These are phyloP conservation scores for Phlyctochytrium planicorne DNA, from an alignment of 192 early-diverging fungal species.

Conservation along the genomic window DNA sequence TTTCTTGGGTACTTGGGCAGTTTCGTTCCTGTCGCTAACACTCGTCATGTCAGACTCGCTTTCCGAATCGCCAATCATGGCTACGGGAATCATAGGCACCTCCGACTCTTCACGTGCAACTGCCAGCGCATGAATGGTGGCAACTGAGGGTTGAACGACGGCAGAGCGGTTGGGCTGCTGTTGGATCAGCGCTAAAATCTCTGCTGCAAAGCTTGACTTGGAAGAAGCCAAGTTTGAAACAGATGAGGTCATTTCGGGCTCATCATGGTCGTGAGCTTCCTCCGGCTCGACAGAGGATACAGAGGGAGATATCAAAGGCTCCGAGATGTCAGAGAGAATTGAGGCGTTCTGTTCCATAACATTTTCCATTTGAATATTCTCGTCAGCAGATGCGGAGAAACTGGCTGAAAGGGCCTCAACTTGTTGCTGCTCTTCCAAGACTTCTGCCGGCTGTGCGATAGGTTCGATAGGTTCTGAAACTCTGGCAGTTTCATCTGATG, in stretches of 20 bases:
- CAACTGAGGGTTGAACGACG: background rate
- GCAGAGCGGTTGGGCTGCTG: background rate
- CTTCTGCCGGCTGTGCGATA: too few species aligned
- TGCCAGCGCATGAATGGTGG: background rate
- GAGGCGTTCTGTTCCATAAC: background rate
- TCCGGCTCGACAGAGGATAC: background rate
- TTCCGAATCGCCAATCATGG: background rate
- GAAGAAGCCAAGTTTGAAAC: background rate
- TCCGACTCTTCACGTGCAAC: too few species aligned
- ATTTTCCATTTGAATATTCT: background rate
- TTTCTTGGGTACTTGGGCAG: too few species aligned
- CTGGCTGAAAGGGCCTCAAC: too few species aligned
- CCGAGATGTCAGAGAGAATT: background rate
- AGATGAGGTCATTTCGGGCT: background rate
- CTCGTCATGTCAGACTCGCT: background rate
- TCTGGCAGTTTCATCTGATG: too few species aligned
- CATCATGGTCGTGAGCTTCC: background rate
- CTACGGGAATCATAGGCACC: background rate
- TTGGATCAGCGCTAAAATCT: background rate
- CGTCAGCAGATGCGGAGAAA: background rate
- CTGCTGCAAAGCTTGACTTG: background rate
- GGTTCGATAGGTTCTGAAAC: too few species aligned
- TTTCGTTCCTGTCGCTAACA: background rate
- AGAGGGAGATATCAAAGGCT: background rate
- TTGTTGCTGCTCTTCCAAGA: too few species aligned